Conservation (phyloP, 805 yeast species). For the Candida ponderosae region DNA sequence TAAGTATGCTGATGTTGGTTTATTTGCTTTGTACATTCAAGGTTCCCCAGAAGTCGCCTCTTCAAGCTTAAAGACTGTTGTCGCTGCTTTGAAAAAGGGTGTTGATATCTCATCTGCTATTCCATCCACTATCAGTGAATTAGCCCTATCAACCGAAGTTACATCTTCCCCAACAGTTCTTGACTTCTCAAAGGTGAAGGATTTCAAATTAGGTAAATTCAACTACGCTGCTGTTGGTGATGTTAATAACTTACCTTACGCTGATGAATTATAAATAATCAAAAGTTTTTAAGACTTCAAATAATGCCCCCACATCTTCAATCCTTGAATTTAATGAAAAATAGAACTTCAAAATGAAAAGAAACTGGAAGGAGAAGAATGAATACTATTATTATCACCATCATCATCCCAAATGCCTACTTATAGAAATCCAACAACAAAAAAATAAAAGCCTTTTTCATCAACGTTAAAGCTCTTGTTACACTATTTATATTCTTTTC, state of each 20-base stretch:
- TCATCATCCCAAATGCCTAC: too few species aligned
- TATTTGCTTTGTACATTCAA: constrained; percentile 63
- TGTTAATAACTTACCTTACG: constrained; percentile 76
- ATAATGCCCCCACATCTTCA: too few species aligned
- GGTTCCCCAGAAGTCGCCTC: constrained; percentile 55
- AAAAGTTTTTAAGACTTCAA: too few species aligned
- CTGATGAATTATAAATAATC: constrained; percentile 82
- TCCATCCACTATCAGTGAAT: constrained; percentile 38
- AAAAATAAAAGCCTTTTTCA: too few species aligned
- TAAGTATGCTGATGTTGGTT: constrained; percentile 71
- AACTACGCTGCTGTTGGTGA: constrained; percentile 90
- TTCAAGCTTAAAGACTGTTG: constrained; percentile 52
- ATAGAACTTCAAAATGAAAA: too few species aligned
- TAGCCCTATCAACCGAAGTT: constrained; percentile 33
- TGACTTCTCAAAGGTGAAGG: constrained; percentile 30
- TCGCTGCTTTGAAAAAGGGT: constrained; percentile 44
- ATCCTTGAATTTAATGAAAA: too few species aligned
- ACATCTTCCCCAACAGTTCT: constrained; percentile 26
- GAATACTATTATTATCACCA: too few species aligned
- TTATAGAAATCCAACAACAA: too few species aligned
- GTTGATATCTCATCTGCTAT: constrained; percentile 52
- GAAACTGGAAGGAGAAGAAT: too few species aligned
- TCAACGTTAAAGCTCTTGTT: too few species aligned
- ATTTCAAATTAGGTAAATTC: constrained; percentile 50
- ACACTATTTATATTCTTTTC: too few species aligned